These are phyloP conservation scores for Macrolepiota fuliginosa DNA, from an alignment of 768 basidiomycete species.

Conservation along the genomic window DNA sequence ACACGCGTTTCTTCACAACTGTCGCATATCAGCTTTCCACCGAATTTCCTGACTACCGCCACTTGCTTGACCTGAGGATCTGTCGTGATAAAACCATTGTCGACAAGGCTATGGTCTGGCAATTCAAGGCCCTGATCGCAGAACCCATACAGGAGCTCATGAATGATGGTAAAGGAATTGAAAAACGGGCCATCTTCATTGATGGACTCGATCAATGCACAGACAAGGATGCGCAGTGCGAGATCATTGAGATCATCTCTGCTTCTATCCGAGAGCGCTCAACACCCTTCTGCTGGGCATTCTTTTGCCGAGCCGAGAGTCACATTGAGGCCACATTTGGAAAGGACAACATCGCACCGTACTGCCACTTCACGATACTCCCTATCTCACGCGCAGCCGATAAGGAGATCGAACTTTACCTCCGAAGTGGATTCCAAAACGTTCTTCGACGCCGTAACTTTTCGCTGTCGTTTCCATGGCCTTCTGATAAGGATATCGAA, in stretches of 20 bases:
- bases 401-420: background rate
- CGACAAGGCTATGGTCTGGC: background rate
- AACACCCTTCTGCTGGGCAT: background rate
- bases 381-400: background rate
- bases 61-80: background rate
- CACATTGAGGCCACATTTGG: background rate
- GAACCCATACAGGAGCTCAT: background rate
- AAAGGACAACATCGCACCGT: background rate
- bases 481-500: background rate
- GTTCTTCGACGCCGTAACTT: conserved; percentile 1
- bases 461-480: background rate
- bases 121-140: background rate
- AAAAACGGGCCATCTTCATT: background rate
- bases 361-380: background rate
- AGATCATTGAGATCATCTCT: conserved; percentile 7
- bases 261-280: background rate
- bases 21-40: conserved; percentile 12
- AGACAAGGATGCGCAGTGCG: background rate
- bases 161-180: background rate
- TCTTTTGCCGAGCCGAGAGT: conserved; percentile 2
- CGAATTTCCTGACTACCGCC: background rate
- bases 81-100: background rate
- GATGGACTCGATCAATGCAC: conserved; percentile 3
- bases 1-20: conserved; percentile 1
- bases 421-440: background rate